Evolutionary conservation across 2,329 filamentous ascomycete genomes (phyloP).

Genomic region (Penicillium sp.): DNA sequence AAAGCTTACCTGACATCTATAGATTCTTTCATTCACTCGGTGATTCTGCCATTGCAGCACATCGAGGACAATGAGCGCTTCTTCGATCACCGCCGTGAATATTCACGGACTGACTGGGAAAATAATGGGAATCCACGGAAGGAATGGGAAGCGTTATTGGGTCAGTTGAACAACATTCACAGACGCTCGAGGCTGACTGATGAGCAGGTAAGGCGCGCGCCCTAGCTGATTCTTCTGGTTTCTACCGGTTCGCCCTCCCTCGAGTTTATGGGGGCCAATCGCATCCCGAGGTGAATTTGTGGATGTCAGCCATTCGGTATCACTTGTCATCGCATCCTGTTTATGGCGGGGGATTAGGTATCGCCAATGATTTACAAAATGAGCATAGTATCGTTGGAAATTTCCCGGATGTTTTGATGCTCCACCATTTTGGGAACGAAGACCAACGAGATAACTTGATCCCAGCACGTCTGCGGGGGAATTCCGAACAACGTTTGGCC

Average conservation of each 20-base stretch:
- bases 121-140: conserved; percentile 55
- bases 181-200: background rate
- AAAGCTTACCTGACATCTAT: conserved; percentile 50
- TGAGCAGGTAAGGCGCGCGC: conserved; percentile 43
- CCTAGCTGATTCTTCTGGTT: conserved; percentile 59
- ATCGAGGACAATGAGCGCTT: conserved; percentile 61
- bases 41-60: conserved; percentile 47
- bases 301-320: conserved; percentile 63
- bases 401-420: conserved; percentile 62
- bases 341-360: conserved; percentile 49
- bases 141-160: conserved; percentile 60
- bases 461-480: conserved; percentile 53
- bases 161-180: background rate
- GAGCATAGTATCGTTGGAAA: conserved; percentile 64
- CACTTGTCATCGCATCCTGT: conserved; percentile 55
- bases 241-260: conserved; percentile 60
- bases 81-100: conserved; percentile 64
- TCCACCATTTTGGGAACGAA: conserved; percentile 58
- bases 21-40: conserved; percentile 57
- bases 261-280: conserved; percentile 53
- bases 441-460: conserved; percentile 58
- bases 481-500: conserved; percentile 59
- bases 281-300: conserved; percentile 53
- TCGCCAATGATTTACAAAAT: conserved; percentile 65
- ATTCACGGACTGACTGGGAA: conserved; percentile 62